A percentile compares a stretch with the other conserved stretches of the same genome.
These are phyloP conservation scores for Ascoidea rubescens DNA, from an alignment of 805 yeast species.

Conservation along the genomic window DNA sequence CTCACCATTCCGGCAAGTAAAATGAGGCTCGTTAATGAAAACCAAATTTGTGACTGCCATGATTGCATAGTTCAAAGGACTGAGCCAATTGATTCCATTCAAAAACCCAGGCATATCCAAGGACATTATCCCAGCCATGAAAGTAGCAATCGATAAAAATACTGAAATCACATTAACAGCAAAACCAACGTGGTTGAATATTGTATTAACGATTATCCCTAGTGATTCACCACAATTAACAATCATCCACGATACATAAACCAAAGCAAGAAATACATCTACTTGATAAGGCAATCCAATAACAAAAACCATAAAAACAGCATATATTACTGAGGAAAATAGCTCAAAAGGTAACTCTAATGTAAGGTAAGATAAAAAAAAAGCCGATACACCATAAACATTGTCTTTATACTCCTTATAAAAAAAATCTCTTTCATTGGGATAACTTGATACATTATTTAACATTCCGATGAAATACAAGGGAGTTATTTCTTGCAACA, in stretches of 20 bases:
- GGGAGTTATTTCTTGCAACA: conserved; percentile 61
- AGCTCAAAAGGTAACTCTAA: conserved; percentile 62
- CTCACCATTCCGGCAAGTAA: conserved; percentile 26
- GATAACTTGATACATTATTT: conserved; percentile 67
- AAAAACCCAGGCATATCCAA: conserved; percentile 59
- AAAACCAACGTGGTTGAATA: conserved; percentile 64
- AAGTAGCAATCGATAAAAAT: conserved; percentile 53
- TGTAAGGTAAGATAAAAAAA: conserved; percentile 42
- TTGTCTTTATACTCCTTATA: conserved; percentile 70
- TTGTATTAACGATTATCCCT: conserved; percentile 67
- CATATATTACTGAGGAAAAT: conserved; percentile 40
- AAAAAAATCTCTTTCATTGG: conserved; percentile 58
- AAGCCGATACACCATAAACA: conserved; percentile 51
- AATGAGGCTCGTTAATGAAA: conserved; percentile 32
- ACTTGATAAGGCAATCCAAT: conserved; percentile 62
- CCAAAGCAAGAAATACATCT: conserved; percentile 50
- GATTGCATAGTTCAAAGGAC: conserved; percentile 65
- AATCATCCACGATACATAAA: conserved; percentile 36
- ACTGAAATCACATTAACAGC: conserved; percentile 64
- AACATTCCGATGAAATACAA: conserved; percentile 71
- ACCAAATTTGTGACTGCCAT: conserved; percentile 46
- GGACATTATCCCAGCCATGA: conserved; percentile 80
- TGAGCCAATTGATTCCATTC: conserved; percentile 59
- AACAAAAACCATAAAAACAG: conserved; percentile 51
- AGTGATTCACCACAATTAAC: conserved; percentile 73